phyloP scores from a whole-genome alignment of 176 grass and related monocot species.

The Secale cereale region DNA sequence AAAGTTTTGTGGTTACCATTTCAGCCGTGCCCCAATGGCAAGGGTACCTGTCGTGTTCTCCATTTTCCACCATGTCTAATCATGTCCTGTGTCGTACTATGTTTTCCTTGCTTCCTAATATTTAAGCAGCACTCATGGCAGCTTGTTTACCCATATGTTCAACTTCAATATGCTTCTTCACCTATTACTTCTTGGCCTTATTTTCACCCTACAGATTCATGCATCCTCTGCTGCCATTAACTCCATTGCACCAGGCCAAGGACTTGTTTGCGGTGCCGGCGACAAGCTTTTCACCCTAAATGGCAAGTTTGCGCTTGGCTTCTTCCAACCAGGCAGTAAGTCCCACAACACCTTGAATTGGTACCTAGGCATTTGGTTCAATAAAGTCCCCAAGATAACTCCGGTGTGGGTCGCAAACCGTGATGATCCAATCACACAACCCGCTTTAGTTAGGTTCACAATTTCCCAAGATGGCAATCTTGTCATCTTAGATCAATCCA shows the following conservation, averaged over 20 bases:
- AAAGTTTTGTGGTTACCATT: background rate
- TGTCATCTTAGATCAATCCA: background rate
- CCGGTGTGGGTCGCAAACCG: background rate
- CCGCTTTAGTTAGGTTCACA: background rate
- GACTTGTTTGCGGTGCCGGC: background rate
- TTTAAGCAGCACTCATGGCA: background rate
- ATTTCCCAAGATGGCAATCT: constrained; percentile 10
- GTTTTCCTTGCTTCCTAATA: background rate
- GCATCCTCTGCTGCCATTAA: background rate
- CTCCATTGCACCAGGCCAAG: constrained; percentile 4
- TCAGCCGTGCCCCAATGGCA: background rate
- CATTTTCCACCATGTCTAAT: background rate
- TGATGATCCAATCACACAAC: background rate
- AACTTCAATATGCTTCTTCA: background rate
- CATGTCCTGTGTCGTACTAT: background rate
- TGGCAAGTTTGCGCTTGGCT: constrained; percentile 2
- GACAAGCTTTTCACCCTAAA: background rate
- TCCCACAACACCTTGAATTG: background rate
- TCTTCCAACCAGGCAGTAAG: background rate
- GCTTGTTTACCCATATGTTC: background rate
- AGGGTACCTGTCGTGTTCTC: background rate
- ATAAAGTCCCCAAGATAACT: background rate
- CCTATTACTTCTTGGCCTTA: background rate
- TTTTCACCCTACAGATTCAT: background rate
- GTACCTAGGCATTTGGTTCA: constrained; percentile 34